Conservation (phyloP, 2,329 filamentous ascomycete species). For the Colletotrichum scovillei region DNA sequence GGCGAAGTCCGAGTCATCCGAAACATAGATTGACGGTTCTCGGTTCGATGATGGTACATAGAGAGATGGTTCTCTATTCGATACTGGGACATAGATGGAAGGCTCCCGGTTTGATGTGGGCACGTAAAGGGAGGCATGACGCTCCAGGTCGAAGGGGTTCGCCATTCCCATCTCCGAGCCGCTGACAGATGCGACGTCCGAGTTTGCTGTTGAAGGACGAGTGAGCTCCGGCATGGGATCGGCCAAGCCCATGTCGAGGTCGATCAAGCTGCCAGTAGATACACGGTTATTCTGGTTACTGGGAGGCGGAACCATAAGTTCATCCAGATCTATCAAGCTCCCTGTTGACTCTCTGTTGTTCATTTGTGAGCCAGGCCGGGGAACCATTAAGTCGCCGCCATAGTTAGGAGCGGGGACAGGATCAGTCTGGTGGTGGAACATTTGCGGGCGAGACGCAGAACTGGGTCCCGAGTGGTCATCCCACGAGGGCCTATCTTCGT, state of each 20-base stretch:
- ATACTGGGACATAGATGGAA: constrained; percentile 65
- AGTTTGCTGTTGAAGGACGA: constrained; percentile 70
- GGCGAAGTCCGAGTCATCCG: constrained; percentile 66
- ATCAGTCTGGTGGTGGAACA: constrained; percentile 64
- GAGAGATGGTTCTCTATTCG: constrained; percentile 66
- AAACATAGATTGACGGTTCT: constrained; percentile 71
- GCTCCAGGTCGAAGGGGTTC: constrained; percentile 72
- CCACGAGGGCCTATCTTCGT: background rate
- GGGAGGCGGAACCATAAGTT: constrained; percentile 51
- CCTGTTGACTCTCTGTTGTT: constrained; percentile 50
- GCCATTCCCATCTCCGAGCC: constrained; percentile 66
- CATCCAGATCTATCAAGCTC: constrained; percentile 63
- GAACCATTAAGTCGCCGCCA: constrained; percentile 30
- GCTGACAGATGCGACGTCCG: constrained; percentile 65
- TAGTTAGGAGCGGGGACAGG: constrained; percentile 50
- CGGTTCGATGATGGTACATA: constrained; percentile 63
- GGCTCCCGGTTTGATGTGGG: constrained; percentile 60
- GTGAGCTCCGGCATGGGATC: constrained; percentile 62
- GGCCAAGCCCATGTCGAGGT: constrained; percentile 66
- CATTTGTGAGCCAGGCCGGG: constrained; percentile 45
- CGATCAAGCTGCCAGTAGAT: constrained; percentile 61
- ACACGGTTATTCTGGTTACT: constrained; percentile 46
- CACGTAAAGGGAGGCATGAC: constrained; percentile 68
- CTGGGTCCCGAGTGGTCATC: constrained; percentile 44
- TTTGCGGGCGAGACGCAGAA: constrained; percentile 53